Percentiles rank a stretch among this genome's conserved stretches.
Conservation (phyloP, 768 basidiomycete genomes). For the Nidularia sp. region DNA sequence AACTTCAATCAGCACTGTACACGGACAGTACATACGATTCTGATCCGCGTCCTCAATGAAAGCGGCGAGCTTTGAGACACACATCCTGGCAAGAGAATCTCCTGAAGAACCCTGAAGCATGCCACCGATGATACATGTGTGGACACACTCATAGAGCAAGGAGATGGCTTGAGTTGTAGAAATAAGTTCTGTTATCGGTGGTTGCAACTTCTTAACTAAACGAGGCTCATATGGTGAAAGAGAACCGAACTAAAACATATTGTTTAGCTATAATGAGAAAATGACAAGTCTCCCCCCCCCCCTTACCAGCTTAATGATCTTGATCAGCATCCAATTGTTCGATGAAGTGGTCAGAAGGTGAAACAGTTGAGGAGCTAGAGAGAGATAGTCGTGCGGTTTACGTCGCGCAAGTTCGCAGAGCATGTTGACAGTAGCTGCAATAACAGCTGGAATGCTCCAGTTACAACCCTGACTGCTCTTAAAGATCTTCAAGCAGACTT, state of each 20-base stretch:
- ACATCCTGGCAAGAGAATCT: constrained; percentile 75
- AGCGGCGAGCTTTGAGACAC: constrained; percentile 88
- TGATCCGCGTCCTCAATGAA: constrained; percentile 94
- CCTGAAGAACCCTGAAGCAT: constrained; percentile 85
- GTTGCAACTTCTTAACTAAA: constrained; percentile 89
- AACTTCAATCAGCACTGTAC: background rate
- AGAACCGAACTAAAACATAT: constrained; percentile 72
- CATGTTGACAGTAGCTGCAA: constrained; percentile 92
- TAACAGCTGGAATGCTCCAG: constrained; percentile 56
- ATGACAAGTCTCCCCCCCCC: background rate
- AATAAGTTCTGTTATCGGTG: constrained; percentile 93
- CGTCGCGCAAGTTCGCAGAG: constrained; percentile 86
- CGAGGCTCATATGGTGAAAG: constrained; percentile 90
- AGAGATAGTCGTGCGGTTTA: constrained; percentile 76
- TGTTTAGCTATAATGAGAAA: background rate
- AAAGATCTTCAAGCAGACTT: constrained; percentile 8
- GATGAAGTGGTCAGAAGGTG: constrained; percentile 89
- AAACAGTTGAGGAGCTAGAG: constrained; percentile 89
- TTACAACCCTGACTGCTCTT: no score
- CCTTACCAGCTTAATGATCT: constrained; percentile 91
- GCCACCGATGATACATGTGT: constrained; percentile 95
- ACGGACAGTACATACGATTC: constrained; percentile 67
- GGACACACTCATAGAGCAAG: constrained; percentile 95
- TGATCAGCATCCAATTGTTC: constrained; percentile 99
- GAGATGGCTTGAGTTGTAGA: constrained; percentile 95